A percentile compares a stretch with the other conserved stretches of the same genome.
Evolutionary conservation across 1,284 basidiomycete species (phyloP).

Genomic region (Cutaneotrichosporon dermatis): DNA sequence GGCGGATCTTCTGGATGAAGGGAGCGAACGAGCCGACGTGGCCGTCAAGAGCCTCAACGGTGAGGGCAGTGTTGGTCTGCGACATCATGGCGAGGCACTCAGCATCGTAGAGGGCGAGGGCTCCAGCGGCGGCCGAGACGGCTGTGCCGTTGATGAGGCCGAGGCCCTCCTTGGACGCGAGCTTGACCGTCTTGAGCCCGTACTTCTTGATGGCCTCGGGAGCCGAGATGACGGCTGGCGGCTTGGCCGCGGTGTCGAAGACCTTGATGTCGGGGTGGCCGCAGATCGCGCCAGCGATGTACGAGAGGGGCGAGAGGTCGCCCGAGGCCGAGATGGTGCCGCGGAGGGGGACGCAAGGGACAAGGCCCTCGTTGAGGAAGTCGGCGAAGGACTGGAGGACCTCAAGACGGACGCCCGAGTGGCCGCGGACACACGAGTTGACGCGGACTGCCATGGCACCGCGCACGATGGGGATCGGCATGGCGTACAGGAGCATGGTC

Average conservation of each 20-base stretch:
- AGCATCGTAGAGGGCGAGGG: constrained; percentile 21
- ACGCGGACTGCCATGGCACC: constrained; percentile 21
- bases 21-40: constrained; percentile 18
- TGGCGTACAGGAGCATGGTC: constrained; percentile 18
- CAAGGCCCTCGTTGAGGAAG: constrained; percentile 19
- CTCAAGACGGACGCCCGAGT: constrained; percentile 20
- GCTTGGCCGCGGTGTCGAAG: constrained; percentile 14
- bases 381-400: constrained; percentile 19
- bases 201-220: constrained; percentile 20
- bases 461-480: constrained; percentile 20
- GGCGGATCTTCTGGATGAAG: constrained; percentile 22
- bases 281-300: constrained; percentile 21
- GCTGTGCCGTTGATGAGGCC: constrained; percentile 22
- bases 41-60: constrained; percentile 18
- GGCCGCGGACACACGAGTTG: constrained; percentile 23
- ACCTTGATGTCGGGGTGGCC: constrained; percentile 23
- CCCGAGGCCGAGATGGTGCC: constrained; percentile 20
- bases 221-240: constrained; percentile 4
- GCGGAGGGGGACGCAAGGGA: constrained; percentile 21
- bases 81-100: constrained; percentile 20
- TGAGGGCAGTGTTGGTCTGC: constrained; percentile 20
- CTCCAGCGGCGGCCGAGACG: constrained; percentile 17
- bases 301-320: constrained; percentile 18
- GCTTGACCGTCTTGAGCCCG: constrained; percentile 12
- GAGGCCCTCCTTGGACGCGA: constrained; percentile 20